Evolutionary conservation across 208 protist species (phyloP), one percentile per base, ranked within the genome.

Genomic region (Sergeia podlipaevii): DNA sequence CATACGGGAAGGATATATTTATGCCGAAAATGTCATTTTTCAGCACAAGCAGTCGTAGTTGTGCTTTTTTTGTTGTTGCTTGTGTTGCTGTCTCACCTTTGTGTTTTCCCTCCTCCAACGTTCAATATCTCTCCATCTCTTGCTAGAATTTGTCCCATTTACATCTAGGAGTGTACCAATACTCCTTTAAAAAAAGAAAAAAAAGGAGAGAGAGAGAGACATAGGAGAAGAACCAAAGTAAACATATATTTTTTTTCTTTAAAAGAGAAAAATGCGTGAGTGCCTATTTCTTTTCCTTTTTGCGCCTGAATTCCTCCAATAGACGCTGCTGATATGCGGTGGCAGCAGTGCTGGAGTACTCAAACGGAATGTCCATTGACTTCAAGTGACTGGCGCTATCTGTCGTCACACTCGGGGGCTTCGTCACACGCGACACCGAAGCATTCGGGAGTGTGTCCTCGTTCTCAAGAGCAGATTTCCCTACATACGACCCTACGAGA

Each of bases 321-420:
- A 95, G 76, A 42, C 71, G 52, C 54, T 89, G 67, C 70, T 95
- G 88, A 32, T 95, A 95, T 30, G 82, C 83, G 2, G 77, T 54
- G 43, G 88, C 88, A 1, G 82, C 84, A 26, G 65, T 70, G 54
- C 68, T 82, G 23, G 83, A 89, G 65, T 79, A 95, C 70, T 87
- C 70, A 17, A 67, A 45, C 1, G 83, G 87, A 24, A 89, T 79
- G 17, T 70, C 62, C 10, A 53, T 46, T 4, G 36, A 70, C 37
- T 56, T 8, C 47, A 65, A 21, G 49, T 59, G 50, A 59, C 53
- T 26, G 41, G 48, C 39, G 52, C 41, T 39, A 62, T 46, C 7
- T 42, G 52, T 20, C 39, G 59, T 41, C 43, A 30, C 70, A 27
- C 17, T 38, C 33, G 0, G 47, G 38, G n/a, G 55, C 32, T 33